Conservation (phyloP, 352 stramenopile species). For the Chloridella minuta region DNA sequence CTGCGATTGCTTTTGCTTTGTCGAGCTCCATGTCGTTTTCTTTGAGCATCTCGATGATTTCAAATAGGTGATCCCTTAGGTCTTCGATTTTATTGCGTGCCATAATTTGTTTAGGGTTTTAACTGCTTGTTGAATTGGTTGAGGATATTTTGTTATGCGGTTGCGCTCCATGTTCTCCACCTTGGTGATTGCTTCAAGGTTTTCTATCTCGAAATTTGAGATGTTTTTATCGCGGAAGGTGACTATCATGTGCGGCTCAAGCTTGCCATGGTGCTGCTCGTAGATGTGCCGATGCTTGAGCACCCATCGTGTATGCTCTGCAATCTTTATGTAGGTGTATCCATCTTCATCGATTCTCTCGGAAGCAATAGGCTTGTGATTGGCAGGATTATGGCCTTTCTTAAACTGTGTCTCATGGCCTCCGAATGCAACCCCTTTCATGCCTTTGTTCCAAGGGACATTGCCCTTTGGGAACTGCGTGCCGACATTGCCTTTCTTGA, state of each 20-base stretch:
- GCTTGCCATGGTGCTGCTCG: not conserved
- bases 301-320: not conserved
- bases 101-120: not conserved
- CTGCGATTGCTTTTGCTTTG: not conserved
- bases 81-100: not conserved
- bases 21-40: slow-evolving; percentile 6
- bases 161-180: slow-evolving; percentile 8
- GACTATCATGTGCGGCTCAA: not conserved
- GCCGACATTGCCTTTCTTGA: too few species aligned
- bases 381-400: not conserved
- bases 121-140: not conserved
- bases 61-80: not conserved
- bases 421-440: not conserved
- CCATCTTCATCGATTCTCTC: not conserved
- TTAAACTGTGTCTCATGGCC: slow-evolving; percentile 1
- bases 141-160: slow-evolving; percentile 6
- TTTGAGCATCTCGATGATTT: not conserved
- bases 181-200: not conserved
- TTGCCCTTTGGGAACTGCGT: not conserved
- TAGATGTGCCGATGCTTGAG: not conserved
- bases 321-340: not conserved
- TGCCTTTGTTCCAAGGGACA: not conserved
- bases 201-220: not conserved
- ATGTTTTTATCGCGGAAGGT: not conserved
- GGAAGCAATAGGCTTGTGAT: not conserved